These are phyloP conservation scores for Komagataella pastoris DNA, from an alignment of 805 yeast genomes.

Conservation along the genomic window DNA sequence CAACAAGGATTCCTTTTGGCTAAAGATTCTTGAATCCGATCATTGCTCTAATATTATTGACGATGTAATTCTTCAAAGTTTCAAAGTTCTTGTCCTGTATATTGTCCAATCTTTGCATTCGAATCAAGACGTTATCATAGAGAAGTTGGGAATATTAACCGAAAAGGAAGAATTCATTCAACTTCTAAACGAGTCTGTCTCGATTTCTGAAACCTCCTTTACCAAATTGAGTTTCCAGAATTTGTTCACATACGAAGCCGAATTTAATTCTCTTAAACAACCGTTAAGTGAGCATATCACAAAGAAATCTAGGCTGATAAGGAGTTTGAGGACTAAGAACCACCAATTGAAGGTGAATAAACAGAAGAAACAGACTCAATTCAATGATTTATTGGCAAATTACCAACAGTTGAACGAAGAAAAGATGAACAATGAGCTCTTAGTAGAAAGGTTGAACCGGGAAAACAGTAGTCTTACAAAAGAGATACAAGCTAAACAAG, in stretches of 20 bases:
- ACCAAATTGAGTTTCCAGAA: not conserved
- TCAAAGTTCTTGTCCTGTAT: not conserved
- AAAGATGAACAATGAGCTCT: slow-evolving; percentile 13
- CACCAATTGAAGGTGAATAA: slow-evolving; percentile 5
- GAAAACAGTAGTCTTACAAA: slow-evolving; percentile 9
- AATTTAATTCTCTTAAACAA: not conserved
- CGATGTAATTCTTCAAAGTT: not conserved
- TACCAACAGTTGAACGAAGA: slow-evolving; percentile 21
- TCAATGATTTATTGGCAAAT: slow-evolving; percentile 16
- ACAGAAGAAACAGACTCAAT: slow-evolving; percentile 7
- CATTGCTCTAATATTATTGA: not conserved
- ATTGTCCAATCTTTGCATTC: not conserved
- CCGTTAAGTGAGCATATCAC: not conserved
- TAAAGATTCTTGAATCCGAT: not conserved
- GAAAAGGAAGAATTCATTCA: not conserved
- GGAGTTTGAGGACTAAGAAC: not conserved
- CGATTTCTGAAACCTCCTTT: not conserved
- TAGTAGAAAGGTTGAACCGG: slow-evolving; percentile 8
- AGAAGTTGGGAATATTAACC: not conserved
- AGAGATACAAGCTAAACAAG: slow-evolving; percentile 5
- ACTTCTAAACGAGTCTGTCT: not conserved
- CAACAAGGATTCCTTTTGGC: not conserved
- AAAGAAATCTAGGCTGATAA: not conserved
- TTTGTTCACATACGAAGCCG: not conserved
- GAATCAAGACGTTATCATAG: not conserved